Base-by-base conservation (phyloP, 2,329 filamentous ascomycete genomes). In the Phyllosticta capitalensis region DNA sequence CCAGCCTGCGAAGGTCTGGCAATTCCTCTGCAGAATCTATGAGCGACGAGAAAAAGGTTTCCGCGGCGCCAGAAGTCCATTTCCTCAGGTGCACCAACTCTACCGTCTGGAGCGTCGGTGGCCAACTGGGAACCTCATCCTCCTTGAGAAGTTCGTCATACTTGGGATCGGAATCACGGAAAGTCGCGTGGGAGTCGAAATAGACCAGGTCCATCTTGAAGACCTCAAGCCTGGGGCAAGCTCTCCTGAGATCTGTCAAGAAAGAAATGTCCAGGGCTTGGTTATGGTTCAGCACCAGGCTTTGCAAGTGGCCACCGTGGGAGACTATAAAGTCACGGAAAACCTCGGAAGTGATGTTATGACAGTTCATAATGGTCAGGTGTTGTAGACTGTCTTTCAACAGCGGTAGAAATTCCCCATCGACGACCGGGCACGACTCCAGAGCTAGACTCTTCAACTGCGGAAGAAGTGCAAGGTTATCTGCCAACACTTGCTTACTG, bases 121-220 rank as follows among this genome's bases (percentile, higher is more conserved):
- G 92, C 92, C 92, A 97, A 0, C 79, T 82, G 0, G 92, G 92
- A 5, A 86, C 72, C 63, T 95, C 83, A 19, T 79, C 76, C 10
- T 79, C 75, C 30, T 67, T 69, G 19, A 96, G 75, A 1, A 92
- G 79, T 20, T 81, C 76, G 0, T 88, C 83, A 67, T 92, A 96
- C 54, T 85, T 78, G 0, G 91, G 90, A 61, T 90, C 85, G 1
- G 86, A 84, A 66, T 94, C 88, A 54, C 83, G 83, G 64, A 85
- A 83, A 54, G 81, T 82, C 56, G 81, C 78, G 61, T 89, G 83
- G 49, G 85, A 81, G 63, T 86, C 87, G 72, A 85, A 92, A 67
- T 91, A 94, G 14, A 84, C 86, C 56, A 95, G 76, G 65, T 95
- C 89, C 79, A 95, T 86, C 54, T 81, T 82, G 48, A 97, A 77